phyloP scores from a whole-genome alignment of 2,329 filamentous ascomycete genomes.

The Didymella lethalis region DNA sequence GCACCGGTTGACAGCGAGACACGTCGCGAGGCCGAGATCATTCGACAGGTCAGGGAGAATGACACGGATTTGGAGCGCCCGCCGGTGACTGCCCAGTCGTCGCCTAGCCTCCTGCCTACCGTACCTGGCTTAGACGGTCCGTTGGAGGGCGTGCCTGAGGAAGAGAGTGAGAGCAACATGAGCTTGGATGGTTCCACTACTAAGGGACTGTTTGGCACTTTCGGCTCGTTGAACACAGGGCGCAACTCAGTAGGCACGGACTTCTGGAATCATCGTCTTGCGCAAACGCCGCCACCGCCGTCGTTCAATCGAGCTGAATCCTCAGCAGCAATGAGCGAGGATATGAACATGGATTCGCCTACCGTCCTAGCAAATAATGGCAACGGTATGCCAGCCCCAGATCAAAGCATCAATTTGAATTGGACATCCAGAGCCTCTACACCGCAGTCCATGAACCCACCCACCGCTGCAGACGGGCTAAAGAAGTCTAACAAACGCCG shows the following conservation, averaged over 20 bases:
- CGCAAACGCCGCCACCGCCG: constrained; percentile 62
- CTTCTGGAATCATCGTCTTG: constrained; percentile 78
- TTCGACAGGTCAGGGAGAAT: constrained; percentile 91
- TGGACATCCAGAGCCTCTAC: constrained; percentile 49
- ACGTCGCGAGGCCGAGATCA: constrained; percentile 90
- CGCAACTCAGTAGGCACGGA: constrained; percentile 75
- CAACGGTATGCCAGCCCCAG: constrained; percentile 25
- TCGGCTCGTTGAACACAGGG: constrained; percentile 79
- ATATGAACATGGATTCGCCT: constrained; percentile 77
- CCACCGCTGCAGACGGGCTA: constrained; percentile 52
- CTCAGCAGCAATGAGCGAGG: constrained; percentile 66
- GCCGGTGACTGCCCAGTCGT: constrained; percentile 69
- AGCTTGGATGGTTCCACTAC: constrained; percentile 53
- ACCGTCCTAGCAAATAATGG: constrained; percentile 39
- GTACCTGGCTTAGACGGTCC: constrained; percentile 63
- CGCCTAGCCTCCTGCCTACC: constrained; percentile 69
- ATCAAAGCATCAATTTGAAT: constrained; percentile 32
- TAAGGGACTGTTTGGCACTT: constrained; percentile 67
- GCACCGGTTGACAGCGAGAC: constrained; percentile 89
- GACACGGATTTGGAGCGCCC: constrained; percentile 69
- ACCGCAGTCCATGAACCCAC: constrained; percentile 48
- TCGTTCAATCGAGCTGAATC: constrained; percentile 65
- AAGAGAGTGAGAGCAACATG: constrained; percentile 66
- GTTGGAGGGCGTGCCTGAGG: constrained; percentile 74
- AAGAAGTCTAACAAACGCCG: constrained; percentile 71